Evolutionary conservation across 208 protist species (phyloP).

Genomic region (Crithidia thermophila): DNA sequence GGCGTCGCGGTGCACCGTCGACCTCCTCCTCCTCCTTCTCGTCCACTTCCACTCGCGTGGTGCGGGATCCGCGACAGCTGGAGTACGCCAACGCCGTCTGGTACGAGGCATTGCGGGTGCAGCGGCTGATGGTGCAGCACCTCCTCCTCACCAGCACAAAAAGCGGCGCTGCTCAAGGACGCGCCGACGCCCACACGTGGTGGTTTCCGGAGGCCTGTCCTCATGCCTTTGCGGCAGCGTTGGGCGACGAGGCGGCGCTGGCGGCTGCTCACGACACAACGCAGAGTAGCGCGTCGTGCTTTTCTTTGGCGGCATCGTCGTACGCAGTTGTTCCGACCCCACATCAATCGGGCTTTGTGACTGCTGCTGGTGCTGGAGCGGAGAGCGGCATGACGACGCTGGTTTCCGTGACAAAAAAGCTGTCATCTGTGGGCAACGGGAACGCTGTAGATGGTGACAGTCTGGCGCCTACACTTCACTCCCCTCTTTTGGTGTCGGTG

Average conservation of each 20-base stretch:
- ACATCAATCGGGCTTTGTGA: too few relatives aligned
- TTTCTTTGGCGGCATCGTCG: too few relatives aligned
- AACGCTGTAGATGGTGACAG: not conserved
- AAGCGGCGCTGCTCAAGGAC: not conserved
- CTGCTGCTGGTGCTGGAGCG: too few relatives aligned
- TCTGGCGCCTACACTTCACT: not conserved
- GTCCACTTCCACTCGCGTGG: not conserved
- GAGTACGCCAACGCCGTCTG: constrained; percentile 39
- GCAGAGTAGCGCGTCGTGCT: too few relatives aligned
- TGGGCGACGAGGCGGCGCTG: not conserved
- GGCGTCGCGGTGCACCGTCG: not conserved
- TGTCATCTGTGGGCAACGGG: too few relatives aligned
- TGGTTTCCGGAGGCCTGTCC: constrained; percentile 29
- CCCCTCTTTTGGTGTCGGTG: constrained; percentile 8
- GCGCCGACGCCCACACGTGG: too few relatives aligned
- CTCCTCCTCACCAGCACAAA: constrained; percentile 22
- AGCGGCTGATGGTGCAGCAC: constrained; percentile 60
- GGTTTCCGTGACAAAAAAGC: too few relatives aligned
- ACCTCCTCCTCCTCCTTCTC: too few relatives aligned
- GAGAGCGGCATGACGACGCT: too few relatives aligned
- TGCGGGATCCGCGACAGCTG: constrained; percentile 21
- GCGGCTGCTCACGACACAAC: not conserved
- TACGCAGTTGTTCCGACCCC: too few relatives aligned
- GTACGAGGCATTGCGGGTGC: constrained; percentile 68
- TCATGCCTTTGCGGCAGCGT: not conserved